Evolutionary conservation across 2,329 filamentous ascomycete genomes (phyloP).

Genomic region (Colletotrichum destructivum): DNA sequence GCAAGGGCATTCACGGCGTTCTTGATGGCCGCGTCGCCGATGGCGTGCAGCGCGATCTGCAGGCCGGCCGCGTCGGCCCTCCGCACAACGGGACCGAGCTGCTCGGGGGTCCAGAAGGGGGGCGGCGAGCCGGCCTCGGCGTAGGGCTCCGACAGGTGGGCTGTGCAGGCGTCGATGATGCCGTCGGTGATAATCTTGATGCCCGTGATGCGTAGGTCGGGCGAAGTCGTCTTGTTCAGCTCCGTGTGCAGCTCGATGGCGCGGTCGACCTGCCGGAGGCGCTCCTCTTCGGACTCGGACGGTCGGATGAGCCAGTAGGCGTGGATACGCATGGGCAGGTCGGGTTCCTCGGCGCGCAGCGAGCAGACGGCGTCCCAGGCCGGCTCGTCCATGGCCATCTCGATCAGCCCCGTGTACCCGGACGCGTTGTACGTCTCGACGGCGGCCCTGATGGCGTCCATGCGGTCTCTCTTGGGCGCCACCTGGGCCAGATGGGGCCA

Average conservation of each 20-base stretch:
- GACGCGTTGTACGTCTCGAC: constrained; percentile 65
- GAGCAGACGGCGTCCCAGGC: constrained; percentile 66
- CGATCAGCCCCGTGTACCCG: constrained; percentile 70
- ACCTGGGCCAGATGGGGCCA: constrained; percentile 69
- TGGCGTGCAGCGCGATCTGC: constrained; percentile 72
- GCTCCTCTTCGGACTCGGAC: constrained; percentile 56
- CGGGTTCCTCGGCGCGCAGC: constrained; percentile 56
- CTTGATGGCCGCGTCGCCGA: constrained; percentile 68
- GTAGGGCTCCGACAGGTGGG: constrained; percentile 69
- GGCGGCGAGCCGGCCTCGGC: constrained; percentile 59
- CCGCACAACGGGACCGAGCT: constrained; percentile 65
- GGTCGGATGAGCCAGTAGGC: constrained; percentile 73
- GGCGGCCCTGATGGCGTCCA: constrained; percentile 63
- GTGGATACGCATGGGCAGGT: constrained; percentile 62
- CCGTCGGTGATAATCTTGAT: constrained; percentile 73
- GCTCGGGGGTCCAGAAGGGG: constrained; percentile 65
- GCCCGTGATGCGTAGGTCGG: constrained; percentile 63
- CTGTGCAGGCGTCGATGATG: constrained; percentile 71
- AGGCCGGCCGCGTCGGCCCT: constrained; percentile 63
- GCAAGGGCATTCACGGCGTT: constrained; percentile 66
- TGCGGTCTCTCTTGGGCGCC: constrained; percentile 63
- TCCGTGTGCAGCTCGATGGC: constrained; percentile 60
- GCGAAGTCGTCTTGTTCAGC: constrained; percentile 54
- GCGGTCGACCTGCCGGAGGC: constrained; percentile 64
- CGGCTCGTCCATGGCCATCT: constrained; percentile 75